A percentile compares a stretch with the other conserved stretches of the same genome.
phyloP scores from a whole-genome alignment of 495 filamentous ascomycete genomes.

The Aspergillus kassunensis region DNA sequence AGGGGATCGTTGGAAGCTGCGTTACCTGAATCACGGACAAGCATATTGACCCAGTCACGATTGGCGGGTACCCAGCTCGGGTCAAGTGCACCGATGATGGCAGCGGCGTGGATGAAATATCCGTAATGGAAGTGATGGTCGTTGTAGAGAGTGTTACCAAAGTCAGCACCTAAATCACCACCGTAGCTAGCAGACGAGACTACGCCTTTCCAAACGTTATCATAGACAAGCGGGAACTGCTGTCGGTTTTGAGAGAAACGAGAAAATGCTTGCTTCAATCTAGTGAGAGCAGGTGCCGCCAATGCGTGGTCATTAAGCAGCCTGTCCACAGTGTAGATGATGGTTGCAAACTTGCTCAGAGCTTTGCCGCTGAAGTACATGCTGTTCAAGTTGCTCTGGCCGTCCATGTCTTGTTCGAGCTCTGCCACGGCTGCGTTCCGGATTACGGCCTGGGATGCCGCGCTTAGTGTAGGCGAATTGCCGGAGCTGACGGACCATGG shows the following conservation, averaged over 20 bases:
- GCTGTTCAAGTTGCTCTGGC: slow-evolving; percentile 72
- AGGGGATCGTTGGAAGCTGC: slow-evolving; percentile 63
- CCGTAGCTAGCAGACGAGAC: slow-evolving; percentile 82
- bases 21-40: slow-evolving; percentile 77
- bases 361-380: slow-evolving; percentile 98
- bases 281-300: slow-evolving; percentile 57
- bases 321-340: slow-evolving; percentile 65
- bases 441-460: slow-evolving; percentile 50
- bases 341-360: slow-evolving; percentile 77
- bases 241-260: slow-evolving; percentile 74
- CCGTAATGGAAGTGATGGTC: slow-evolving; percentile 94
- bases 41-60: slow-evolving; percentile 73
- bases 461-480: slow-evolving; percentile 47
- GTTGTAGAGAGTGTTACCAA: slow-evolving; percentile 85
- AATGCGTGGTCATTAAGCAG: slow-evolving; percentile 57
- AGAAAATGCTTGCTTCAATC: slow-evolving; percentile 73
- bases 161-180: slow-evolving; percentile 67
- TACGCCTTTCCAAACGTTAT: slow-evolving; percentile 78
- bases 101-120: slow-evolving; percentile 88
- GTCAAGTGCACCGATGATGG: slow-evolving; percentile 79
- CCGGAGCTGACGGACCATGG: slow-evolving; percentile 64
- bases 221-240: slow-evolving; percentile 74
- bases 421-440: slow-evolving; percentile 58
- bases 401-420: slow-evolving; percentile 63
- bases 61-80: slow-evolving; percentile 69